Conservation (phyloP, 805 yeast species). For the Lipomyces japonicus region DNA sequence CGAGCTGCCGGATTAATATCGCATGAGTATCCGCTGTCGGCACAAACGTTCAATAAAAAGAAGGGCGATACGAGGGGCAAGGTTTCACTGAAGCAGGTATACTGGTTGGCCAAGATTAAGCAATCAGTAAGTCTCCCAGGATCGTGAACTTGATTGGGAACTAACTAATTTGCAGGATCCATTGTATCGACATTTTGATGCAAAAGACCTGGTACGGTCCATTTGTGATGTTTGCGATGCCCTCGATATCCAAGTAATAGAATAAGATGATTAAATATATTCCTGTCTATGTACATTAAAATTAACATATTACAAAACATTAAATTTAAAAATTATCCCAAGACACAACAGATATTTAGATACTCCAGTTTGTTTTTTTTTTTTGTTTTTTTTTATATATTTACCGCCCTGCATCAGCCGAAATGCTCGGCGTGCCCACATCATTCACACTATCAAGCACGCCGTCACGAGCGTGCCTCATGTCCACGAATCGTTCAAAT, state of each 20-base stretch:
- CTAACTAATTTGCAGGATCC: neutral
- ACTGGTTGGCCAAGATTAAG: constrained; percentile 92
- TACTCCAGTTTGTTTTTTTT: too few relatives aligned
- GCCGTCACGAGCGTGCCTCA: constrained; percentile 31
- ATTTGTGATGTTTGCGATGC: too few relatives aligned
- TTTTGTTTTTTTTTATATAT: too few relatives aligned
- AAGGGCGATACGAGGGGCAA: constrained; percentile 49
- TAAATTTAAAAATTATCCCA: too few relatives aligned
- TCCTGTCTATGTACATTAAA: too few relatives aligned
- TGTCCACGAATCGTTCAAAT: constrained; percentile 39
- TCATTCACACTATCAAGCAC: constrained; percentile 33
- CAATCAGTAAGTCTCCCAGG: constrained; percentile 43
- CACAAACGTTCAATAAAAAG: too few relatives aligned
- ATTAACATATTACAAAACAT: too few relatives aligned
- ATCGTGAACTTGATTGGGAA: neutral
- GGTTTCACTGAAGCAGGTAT: constrained; percentile 78
- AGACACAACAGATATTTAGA: too few relatives aligned
- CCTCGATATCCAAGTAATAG: too few relatives aligned
- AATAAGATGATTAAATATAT: too few relatives aligned
- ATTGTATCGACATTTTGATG: too few relatives aligned
- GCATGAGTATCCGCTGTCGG: constrained; percentile 23
- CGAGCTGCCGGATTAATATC: constrained; percentile 71
- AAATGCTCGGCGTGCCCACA: constrained; percentile 39
- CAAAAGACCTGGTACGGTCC: too few relatives aligned
- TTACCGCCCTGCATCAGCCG: constrained; percentile 33